phyloP scores from a whole-genome alignment of 2,329 filamentous ascomycete genomes.

The Fusarium tanahbumbuense region DNA sequence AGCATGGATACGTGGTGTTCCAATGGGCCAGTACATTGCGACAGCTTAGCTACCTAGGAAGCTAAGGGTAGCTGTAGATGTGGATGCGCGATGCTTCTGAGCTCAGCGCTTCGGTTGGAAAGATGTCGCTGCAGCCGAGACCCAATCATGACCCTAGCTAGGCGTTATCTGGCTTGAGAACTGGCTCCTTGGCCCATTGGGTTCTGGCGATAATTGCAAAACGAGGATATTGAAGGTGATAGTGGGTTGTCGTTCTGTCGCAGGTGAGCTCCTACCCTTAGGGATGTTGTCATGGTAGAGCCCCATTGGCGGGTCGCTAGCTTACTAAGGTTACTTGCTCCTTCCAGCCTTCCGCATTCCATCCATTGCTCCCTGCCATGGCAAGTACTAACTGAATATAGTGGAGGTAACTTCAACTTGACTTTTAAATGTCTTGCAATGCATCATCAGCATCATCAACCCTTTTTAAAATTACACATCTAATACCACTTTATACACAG shows the following conservation, averaged over 20 bases:
- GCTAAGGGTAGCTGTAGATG: slow-evolving; percentile 32
- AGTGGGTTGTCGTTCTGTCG: slow-evolving; percentile 31
- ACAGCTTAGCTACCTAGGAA: slow-evolving; percentile 46
- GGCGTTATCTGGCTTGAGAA: slow-evolving; percentile 28
- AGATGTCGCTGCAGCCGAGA: slow-evolving; percentile 30
- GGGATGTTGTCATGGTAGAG: slow-evolving; percentile 32
- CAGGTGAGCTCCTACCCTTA: slow-evolving; percentile 35
- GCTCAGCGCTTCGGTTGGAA: slow-evolving; percentile 26
- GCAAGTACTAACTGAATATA: not conserved
- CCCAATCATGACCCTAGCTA: slow-evolving; percentile 46
- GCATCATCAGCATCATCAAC: slow-evolving; percentile 3
- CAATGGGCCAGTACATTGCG: slow-evolving; percentile 92
- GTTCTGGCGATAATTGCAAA: slow-evolving; percentile 28
- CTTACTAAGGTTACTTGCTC: slow-evolving; percentile 30
- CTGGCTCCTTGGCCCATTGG: slow-evolving; percentile 39
- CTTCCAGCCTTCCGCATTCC: slow-evolving; percentile 7
- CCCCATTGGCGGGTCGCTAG: slow-evolving; percentile 25
- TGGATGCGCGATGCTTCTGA: slow-evolving; percentile 36
- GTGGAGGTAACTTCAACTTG: not conserved
- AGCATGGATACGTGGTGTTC: slow-evolving; percentile 84
- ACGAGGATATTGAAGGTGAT: slow-evolving; percentile 26
- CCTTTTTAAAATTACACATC: not conserved
- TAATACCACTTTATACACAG: not conserved
- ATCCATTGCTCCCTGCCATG: not conserved
- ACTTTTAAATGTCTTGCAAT: not conserved